These are phyloP conservation scores for Akanthomyces dipterigenus DNA, from an alignment of 2,329 filamentous ascomycete species.

Conservation along the genomic window DNA sequence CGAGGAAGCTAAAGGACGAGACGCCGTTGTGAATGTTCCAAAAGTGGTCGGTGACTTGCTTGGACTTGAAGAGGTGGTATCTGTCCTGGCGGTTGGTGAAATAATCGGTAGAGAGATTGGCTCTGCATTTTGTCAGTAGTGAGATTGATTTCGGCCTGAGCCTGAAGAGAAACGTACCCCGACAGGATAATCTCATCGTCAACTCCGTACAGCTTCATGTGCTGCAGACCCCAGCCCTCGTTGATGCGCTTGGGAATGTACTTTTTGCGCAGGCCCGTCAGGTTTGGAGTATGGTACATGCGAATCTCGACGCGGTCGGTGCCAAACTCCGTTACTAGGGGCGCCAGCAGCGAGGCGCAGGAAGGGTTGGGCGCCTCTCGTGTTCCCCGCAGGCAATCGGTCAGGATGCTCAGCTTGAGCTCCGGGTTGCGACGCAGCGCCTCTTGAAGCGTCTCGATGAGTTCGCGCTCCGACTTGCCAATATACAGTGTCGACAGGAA, in stretches of 20 bases:
- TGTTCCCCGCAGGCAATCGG: slow-evolving; percentile 85
- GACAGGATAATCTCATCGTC: slow-evolving; percentile 95
- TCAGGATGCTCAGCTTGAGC: slow-evolving; percentile 80
- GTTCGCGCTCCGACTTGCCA: slow-evolving; percentile 83
- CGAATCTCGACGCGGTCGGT: slow-evolving; percentile 79
- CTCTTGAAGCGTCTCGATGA: slow-evolving; percentile 71
- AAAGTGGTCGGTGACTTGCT: slow-evolving; percentile 77
- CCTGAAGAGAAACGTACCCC: slow-evolving; percentile 48
- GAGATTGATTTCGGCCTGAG: not conserved
- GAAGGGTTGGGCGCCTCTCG: slow-evolving; percentile 81
- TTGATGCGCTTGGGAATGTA: slow-evolving; percentile 85
- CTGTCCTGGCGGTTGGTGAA: slow-evolving; percentile 94
- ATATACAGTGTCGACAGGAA: slow-evolving; percentile 97
- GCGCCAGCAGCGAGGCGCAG: slow-evolving; percentile 79
- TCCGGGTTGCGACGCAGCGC: slow-evolving; percentile 68
- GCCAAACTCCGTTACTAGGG: slow-evolving; percentile 80
- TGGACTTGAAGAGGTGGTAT: slow-evolving; percentile 84
- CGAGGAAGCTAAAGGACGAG: slow-evolving; percentile 72
- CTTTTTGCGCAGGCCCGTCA: slow-evolving; percentile 79
- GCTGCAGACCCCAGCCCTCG: slow-evolving; percentile 95
- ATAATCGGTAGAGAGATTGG: slow-evolving; percentile 88
- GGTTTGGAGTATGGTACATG: slow-evolving; percentile 97
- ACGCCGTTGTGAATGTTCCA: slow-evolving; percentile 68
- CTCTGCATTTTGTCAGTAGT: slow-evolving; percentile 34
- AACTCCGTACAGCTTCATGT: slow-evolving; percentile 97